Conservation (phyloP, 1,139 yeast species). For the Hyphopichia buzzinii region DNA sequence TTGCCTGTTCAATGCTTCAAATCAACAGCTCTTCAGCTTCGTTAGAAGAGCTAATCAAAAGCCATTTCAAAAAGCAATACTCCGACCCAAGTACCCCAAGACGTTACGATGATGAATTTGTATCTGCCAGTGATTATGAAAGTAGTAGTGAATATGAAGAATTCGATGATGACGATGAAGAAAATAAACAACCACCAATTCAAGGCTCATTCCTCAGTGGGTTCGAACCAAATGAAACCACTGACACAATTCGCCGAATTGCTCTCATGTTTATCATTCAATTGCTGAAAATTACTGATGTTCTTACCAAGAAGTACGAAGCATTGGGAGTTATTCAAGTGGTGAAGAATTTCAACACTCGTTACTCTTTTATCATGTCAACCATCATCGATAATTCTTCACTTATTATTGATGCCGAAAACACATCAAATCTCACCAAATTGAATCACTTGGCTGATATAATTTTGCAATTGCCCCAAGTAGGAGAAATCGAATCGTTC, state of each 20-base stretch:
- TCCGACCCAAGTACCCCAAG: constrained; percentile 2
- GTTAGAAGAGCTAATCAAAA: constrained; percentile 23
- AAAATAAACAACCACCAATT: constrained; percentile 44
- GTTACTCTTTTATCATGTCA: constrained; percentile 23
- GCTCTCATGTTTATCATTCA: constrained; percentile 47
- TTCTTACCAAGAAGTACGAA: constrained; percentile 52
- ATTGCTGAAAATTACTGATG: constrained; percentile 51
- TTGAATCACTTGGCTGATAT: constrained; percentile 24
- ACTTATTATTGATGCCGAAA: constrained; percentile 12
- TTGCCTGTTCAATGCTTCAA: constrained; percentile 68
- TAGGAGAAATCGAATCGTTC: constrained; percentile 6
- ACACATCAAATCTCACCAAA: constrained; percentile 5
- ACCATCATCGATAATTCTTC: constrained; percentile 25
- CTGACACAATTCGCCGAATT: constrained; percentile 43
- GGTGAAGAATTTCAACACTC: constrained; percentile 30
- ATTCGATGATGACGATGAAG: constrained; percentile 16
- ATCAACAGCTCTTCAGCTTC: constrained; percentile 36
- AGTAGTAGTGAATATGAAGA: constrained; percentile 10
- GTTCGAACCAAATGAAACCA: constrained; percentile 36
- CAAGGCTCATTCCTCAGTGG: constrained; percentile 53
- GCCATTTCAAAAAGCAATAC: constrained; percentile 6
- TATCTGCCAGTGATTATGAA: constrained; percentile 7
- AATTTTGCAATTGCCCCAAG: constrained; percentile 25
- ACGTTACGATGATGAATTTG: constrained; percentile 1
- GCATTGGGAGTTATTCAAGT: constrained; percentile 42